These are phyloP conservation scores for Citropsis articulata DNA, from an alignment of 345 rosid species.

Conservation along the genomic window DNA sequence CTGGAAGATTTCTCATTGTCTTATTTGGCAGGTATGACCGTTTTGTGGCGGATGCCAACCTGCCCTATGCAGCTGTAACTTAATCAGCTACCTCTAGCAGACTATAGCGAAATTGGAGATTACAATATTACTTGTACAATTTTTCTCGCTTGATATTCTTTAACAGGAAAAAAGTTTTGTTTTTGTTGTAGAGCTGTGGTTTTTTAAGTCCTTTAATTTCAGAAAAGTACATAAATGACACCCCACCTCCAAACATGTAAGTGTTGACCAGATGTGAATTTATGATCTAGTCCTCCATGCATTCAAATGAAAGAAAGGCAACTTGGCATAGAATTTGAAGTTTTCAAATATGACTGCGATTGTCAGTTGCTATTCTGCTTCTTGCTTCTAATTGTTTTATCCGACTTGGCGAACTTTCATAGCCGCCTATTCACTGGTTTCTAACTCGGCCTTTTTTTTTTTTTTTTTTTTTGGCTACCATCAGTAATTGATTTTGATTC, in stretches of 20 bases:
- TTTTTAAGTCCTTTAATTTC: background rate
- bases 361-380: too few relatives aligned
- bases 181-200: constrained; percentile 20
- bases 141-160: constrained; percentile 30
- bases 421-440: background rate
- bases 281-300: too few relatives aligned
- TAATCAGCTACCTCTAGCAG: background rate
- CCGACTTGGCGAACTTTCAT: background rate
- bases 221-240: background rate
- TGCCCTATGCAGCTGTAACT: constrained; percentile 1
- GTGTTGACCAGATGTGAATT: background rate
- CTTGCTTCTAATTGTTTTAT: background rate
- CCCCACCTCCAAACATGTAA: background rate
- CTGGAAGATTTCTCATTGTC: background rate
- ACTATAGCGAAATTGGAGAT: constrained; percentile 14
- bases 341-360: background rate
- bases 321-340: background rate
- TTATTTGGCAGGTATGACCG: constrained; percentile 10
- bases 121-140: constrained; percentile 12
- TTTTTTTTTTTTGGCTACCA: too few relatives aligned
- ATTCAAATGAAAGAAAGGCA: constrained; percentile 3
- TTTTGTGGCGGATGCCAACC: constrained; percentile 8
- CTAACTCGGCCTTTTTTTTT: background rate
- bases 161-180: constrained; percentile 18
- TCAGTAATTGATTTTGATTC: too few relatives aligned